A percentile compares a stretch with the other conserved stretches of the same genome.
These are phyloP conservation scores for Calonectria pseudoturangicola DNA, from an alignment of 2,329 filamentous ascomycete species.

Conservation along the genomic window DNA sequence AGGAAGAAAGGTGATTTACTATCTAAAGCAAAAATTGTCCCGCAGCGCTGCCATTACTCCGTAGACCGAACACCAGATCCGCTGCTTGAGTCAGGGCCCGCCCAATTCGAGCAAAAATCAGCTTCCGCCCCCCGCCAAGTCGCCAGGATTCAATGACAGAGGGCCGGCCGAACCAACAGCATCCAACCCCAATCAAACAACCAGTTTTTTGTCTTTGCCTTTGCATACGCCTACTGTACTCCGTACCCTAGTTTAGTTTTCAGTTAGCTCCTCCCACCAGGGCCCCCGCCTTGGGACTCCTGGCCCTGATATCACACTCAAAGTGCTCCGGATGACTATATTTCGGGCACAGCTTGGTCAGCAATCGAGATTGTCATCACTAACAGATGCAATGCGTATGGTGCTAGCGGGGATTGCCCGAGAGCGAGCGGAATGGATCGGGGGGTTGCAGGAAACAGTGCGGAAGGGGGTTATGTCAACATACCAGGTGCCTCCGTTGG, in stretches of 20 bases:
- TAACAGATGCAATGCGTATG: constrained; percentile 23
- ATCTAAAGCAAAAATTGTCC: background rate
- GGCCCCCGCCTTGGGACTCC: constrained; percentile 41
- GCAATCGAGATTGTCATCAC: constrained; percentile 12
- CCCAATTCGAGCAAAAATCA: constrained; percentile 29
- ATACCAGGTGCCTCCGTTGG: constrained; percentile 59
- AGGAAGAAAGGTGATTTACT: constrained; percentile 39
- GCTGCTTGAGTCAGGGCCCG: constrained; percentile 33
- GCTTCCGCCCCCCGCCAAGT: constrained; percentile 29
- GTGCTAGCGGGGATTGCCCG: constrained; percentile 20
- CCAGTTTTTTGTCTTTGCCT: constrained; percentile 11
- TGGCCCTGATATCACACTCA: constrained; percentile 53
- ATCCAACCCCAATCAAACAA: constrained; percentile 18
- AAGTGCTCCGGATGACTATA: constrained; percentile 58
- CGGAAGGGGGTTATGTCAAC: constrained; percentile 39
- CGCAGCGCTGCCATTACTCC: constrained; percentile 12
- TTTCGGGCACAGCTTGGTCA: constrained; percentile 23
- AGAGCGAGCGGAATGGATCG: constrained; percentile 18
- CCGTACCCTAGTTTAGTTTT: constrained; percentile 18
- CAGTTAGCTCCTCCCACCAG: constrained; percentile 38
- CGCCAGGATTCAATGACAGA: constrained; percentile 22
- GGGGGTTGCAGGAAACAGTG: constrained; percentile 19
- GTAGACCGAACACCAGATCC: constrained; percentile 27
- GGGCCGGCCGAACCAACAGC: constrained; percentile 18
- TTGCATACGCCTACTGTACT: constrained; percentile 15